Conservation (phyloP, 495 filamentous ascomycete genomes). For the Neurospora sp. region DNA sequence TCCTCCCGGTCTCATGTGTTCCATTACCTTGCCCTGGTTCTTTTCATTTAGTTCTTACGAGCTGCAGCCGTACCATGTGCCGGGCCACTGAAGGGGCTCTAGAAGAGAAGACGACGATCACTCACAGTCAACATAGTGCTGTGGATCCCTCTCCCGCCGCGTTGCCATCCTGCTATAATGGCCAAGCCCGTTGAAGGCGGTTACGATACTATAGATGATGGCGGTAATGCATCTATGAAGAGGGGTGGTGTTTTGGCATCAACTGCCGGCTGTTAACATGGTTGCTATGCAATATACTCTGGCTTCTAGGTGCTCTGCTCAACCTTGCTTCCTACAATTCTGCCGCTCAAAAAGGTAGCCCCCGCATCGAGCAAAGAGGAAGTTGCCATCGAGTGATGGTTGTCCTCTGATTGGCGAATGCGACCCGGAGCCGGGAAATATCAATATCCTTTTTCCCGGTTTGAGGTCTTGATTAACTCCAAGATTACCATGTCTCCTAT, state of each 20-base stretch:
- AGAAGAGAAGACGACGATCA: not conserved
- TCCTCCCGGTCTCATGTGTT: not conserved
- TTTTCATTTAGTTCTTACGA: not conserved
- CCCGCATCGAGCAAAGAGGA: not conserved
- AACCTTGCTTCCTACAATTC: not conserved
- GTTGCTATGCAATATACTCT: not conserved
- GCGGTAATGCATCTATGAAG: not conserved
- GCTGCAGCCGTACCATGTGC: not conserved
- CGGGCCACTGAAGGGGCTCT: not conserved
- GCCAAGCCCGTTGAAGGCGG: not conserved
- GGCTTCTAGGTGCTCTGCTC: not conserved
- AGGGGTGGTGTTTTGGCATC: not conserved
- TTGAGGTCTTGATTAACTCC: not conserved
- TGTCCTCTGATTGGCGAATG: not conserved
- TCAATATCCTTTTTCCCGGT: not conserved
- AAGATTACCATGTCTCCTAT: not conserved
- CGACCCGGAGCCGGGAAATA: not conserved
- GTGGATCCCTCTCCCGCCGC: not conserved
- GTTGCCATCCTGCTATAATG: not conserved
- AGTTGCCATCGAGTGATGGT: not conserved
- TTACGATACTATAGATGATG: not conserved
- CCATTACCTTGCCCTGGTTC: not conserved
- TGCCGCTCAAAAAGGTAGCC: not conserved
- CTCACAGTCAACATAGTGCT: not conserved
- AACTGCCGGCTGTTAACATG: slow-evolving; percentile 1